Conservation (phyloP, 140 eudicot species). For the Erigeron philadelphicus region DNA sequence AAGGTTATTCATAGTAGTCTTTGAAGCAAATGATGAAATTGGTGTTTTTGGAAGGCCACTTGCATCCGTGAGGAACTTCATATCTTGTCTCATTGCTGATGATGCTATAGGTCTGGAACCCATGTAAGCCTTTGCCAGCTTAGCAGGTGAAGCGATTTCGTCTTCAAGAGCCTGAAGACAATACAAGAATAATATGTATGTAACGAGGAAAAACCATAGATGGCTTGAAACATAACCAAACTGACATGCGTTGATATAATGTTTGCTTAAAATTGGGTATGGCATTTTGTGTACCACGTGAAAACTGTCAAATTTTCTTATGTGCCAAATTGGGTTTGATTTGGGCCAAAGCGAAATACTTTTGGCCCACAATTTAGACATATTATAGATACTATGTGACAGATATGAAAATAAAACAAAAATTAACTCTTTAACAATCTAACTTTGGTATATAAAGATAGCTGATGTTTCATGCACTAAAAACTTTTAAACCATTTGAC, state of each 20-base stretch:
- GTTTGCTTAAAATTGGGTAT: background rate
- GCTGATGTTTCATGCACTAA: background rate
- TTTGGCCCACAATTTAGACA: no score
- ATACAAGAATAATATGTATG: background rate
- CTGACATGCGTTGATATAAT: background rate
- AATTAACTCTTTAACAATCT: no score
- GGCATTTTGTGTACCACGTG: no score
- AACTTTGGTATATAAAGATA: background rate
- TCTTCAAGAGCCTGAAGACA: constrained; percentile 45
- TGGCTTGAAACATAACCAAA: background rate
- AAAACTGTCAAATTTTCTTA: no score
- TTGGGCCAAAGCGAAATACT: no score
- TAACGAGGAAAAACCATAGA: background rate
- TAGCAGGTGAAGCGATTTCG: constrained; percentile 71
- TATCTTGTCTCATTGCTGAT: constrained; percentile 40
- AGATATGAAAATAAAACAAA: no score
- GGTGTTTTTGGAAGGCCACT: constrained; percentile 36
- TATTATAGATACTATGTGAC: no score
- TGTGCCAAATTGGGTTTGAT: no score
- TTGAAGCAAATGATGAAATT: constrained; percentile 34
- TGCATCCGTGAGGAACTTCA: constrained; percentile 29
- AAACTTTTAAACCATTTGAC: background rate
- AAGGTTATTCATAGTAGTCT: constrained; percentile 20
- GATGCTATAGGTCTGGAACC: constrained; percentile 63
- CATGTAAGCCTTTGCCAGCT: constrained; percentile 92